Percentiles rank a stretch among this genome's conserved stretches.
These are phyloP conservation scores for Onygenales sp. DNA, from an alignment of 2,329 filamentous ascomycete species.

Conservation along the genomic window DNA sequence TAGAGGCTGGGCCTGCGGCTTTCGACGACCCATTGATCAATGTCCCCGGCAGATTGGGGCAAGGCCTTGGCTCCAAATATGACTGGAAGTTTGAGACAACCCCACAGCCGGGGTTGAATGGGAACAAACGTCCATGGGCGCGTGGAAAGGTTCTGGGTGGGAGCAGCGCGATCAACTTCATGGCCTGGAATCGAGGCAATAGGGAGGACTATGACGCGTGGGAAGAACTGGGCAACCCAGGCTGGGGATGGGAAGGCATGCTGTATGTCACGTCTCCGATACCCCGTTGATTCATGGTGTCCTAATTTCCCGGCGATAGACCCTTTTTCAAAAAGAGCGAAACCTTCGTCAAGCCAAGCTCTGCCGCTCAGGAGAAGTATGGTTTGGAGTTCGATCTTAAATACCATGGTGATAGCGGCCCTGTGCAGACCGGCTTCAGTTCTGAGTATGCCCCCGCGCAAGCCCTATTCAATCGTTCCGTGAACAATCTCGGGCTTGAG, in stretches of 20 bases:
- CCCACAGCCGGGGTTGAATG: constrained; percentile 16
- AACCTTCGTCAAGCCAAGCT: constrained; percentile 25
- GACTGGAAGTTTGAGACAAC: constrained; percentile 26
- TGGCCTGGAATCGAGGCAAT: constrained; percentile 18
- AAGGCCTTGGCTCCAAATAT: constrained; percentile 13
- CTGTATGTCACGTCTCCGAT: background rate
- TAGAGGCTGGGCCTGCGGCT: constrained; percentile 34
- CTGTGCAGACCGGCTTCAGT: constrained; percentile 23
- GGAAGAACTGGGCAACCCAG: constrained; percentile 20
- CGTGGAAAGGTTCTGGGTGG: constrained; percentile 24
- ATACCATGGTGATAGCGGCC: constrained; percentile 15
- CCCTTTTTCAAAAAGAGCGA: constrained; percentile 45
- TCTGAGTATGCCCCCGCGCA: background rate
- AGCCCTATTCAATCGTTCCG: constrained; percentile 17
- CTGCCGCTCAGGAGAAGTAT: constrained; percentile 17
- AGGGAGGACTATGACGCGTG: constrained; percentile 23
- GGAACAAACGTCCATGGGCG: constrained; percentile 5
- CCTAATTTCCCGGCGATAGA: constrained; percentile 23
- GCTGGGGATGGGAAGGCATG: constrained; percentile 20
- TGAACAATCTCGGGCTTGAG: constrained; percentile 28
- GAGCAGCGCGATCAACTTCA: constrained; percentile 23
- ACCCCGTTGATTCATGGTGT: background rate
- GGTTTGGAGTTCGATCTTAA: constrained; percentile 20
- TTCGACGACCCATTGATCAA: constrained; percentile 19
- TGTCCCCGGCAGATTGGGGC: constrained; percentile 13